A percentile compares a stretch with the other conserved stretches of the same genome.
Conservation (phyloP, 129 eudicot genomes). For the Flaveria sonorensis region DNA sequence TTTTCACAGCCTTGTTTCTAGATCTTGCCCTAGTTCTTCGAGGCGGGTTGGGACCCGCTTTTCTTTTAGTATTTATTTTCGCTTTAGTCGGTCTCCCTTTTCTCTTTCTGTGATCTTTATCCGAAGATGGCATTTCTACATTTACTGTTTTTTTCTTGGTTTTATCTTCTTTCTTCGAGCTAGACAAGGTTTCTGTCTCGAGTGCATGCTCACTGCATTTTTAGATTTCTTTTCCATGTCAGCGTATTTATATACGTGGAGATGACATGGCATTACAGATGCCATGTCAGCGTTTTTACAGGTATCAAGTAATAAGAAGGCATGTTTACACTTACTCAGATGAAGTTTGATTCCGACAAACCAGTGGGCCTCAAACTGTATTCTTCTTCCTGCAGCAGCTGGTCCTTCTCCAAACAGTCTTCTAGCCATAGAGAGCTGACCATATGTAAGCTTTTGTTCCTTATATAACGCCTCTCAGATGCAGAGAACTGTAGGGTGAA, state of each 20-base stretch:
- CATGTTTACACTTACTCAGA: slow-evolving; percentile 44
- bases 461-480: slow-evolving; percentile 49
- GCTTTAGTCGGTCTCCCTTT: slow-evolving; percentile 60
- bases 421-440: slow-evolving; percentile 80
- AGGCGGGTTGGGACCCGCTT: slow-evolving; percentile 44
- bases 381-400: slow-evolving; percentile 56
- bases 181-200: slow-evolving; percentile 23
- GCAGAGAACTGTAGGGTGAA: slow-evolving; percentile 52
- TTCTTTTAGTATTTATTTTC: slow-evolving; percentile 36
- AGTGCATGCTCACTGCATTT: slow-evolving; percentile 37
- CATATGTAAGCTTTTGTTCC: slow-evolving; percentile 53
- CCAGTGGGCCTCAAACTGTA: slow-evolving; percentile 56
- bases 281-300: slow-evolving; percentile 17
- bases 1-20: slow-evolving; percentile 63
- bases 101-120: slow-evolving; percentile 33
- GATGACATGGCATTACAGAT: background rate
- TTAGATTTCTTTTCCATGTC: background rate
- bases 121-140: slow-evolving; percentile 21
- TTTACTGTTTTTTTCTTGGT: slow-evolving; percentile 30
- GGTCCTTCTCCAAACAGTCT: slow-evolving; percentile 58
- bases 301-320: slow-evolving; percentile 5
- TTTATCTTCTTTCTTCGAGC: slow-evolving; percentile 29
- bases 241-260: background rate
- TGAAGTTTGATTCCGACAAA: slow-evolving; percentile 41
- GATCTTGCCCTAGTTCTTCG: slow-evolving; percentile 54